Conservation (phyloP, 2,329 filamentous ascomycete genomes). For the Phialophora verrucosa region DNA sequence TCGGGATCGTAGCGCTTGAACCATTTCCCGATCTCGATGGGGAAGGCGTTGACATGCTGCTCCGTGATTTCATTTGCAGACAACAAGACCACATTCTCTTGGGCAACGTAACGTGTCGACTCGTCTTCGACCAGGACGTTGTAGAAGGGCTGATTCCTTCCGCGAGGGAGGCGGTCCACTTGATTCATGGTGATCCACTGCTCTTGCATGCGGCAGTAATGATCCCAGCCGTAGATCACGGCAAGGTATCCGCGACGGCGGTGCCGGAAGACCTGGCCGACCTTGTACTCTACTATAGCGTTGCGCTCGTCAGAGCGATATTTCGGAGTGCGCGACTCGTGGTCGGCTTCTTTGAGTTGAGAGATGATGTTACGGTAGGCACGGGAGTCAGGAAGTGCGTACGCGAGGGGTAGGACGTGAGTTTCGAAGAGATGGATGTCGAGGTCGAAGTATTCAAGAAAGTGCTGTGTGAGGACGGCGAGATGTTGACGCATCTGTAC, state of each 20-base stretch:
- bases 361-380: conserved; percentile 55
- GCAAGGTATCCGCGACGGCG: conserved; percentile 78
- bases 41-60: conserved; percentile 45
- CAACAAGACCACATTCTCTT: conserved; percentile 78
- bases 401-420: conserved; percentile 68
- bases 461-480: conserved; percentile 67
- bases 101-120: conserved; percentile 74
- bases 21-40: conserved; percentile 70
- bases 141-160: conserved; percentile 76
- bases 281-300: conserved; percentile 63
- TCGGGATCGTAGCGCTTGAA: conserved; percentile 83
- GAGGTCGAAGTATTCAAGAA: conserved; percentile 70
- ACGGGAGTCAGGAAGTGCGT: conserved; percentile 58
- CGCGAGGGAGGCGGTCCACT: conserved; percentile 65
- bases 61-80: conserved; percentile 57
- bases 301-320: conserved; percentile 40
- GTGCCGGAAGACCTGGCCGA: conserved; percentile 87
- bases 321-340: conserved; percentile 44
- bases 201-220: conserved; percentile 63
- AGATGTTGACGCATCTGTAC: conserved; percentile 67
- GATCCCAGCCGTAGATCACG: conserved; percentile 87
- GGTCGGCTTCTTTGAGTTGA: conserved; percentile 62
- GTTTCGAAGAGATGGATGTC: conserved; percentile 74
- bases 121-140: conserved; percentile 78
- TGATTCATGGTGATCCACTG: conserved; percentile 69